These are phyloP conservation scores for Colletotrichum brevisporum DNA, from an alignment of 2,329 filamentous ascomycete species.

Conservation along the genomic window DNA sequence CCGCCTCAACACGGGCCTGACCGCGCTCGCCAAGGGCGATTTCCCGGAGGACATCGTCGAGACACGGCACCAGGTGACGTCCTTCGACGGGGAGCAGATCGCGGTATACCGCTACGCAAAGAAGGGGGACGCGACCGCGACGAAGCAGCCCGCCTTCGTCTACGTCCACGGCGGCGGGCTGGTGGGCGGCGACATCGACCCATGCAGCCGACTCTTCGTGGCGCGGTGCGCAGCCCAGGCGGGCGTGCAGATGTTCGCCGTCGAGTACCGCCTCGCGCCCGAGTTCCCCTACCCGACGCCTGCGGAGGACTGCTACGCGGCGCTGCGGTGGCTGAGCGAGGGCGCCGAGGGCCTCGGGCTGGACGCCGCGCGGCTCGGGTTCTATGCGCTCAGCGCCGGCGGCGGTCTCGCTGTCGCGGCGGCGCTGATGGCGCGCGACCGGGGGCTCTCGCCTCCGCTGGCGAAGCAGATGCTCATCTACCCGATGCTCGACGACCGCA, in stretches of 20 bases:
- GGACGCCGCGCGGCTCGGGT: constrained; percentile 42
- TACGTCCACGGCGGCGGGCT: constrained; percentile 61
- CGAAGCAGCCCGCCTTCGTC: constrained; percentile 49
- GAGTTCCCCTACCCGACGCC: constrained; percentile 55
- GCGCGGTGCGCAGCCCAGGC: constrained; percentile 40
- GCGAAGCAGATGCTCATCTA: constrained; percentile 51
- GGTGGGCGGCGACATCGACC: constrained; percentile 49
- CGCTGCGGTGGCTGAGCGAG: constrained; percentile 44
- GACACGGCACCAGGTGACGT: constrained; percentile 19
- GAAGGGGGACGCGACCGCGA: neutral
- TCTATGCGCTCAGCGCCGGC: constrained; percentile 45
- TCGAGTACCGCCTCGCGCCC: constrained; percentile 60
- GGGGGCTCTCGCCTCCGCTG: constrained; percentile 44
- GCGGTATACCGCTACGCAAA: constrained; percentile 24
- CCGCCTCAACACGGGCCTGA: constrained; percentile 5
- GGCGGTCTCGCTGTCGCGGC: constrained; percentile 41
- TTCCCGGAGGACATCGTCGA: constrained; percentile 19
- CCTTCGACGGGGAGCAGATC: constrained; percentile 27
- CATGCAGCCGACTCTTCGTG: constrained; percentile 39
- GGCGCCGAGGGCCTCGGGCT: constrained; percentile 43
- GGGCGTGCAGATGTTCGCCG: constrained; percentile 52
- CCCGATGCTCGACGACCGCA: constrained; percentile 52
- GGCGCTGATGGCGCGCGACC: constrained; percentile 57
- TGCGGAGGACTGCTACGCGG: constrained; percentile 54
- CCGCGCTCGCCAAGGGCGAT: neutral